Evolutionary conservation across 2,329 filamentous ascomycete genomes (phyloP), one percentile per base, ranked within the genome.

Genomic region (Colletotrichum truncatum): DNA sequence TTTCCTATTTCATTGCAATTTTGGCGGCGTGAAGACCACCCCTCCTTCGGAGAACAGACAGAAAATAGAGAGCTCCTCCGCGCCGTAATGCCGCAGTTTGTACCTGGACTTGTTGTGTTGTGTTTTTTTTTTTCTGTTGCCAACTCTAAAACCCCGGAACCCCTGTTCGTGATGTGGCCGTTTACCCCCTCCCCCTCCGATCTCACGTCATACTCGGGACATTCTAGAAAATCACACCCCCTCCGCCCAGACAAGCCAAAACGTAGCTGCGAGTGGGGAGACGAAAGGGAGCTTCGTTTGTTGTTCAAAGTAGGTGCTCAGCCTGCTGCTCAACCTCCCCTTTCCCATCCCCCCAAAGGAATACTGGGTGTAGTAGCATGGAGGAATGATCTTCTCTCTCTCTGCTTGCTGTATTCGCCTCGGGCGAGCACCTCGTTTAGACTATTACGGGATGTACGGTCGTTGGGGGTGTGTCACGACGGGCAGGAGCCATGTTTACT

Each of bases 201-300:
- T 65, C 62, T 65, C 62, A 65, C 56, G 56, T 65, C 62, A 54
- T 65, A 53, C 25, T 65, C 57, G 46, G 41, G 62, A 65, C 18
- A 55, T 65, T 55, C 56, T 49, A 49, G 62, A 49, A 41, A 49
- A 43, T 32, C 21, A 39, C 49, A 39, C 48, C 32, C 30, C 18
- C 39, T 43, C 32, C 10, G 6, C 41, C n/a, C n/a, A n/a, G n/a
- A n/a, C n/a, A n/a, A 9, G n/a, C 26, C 16, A 34, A 11, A n/a
- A n/a, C 39, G 12, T 36, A 4, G 21, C 26, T 32, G 23, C 25
- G 46, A 16, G 25, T 5, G 21, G 7, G 14, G 41, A 30, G 12
- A 21, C 10, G 30, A 16, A 23, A 12, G 25, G 28, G 23, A 30
- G 28, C 26, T 36, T 46, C 12, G 30, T n/a, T 25, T 21, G 4